These are phyloP conservation scores for Crithidia brevicula DNA, from an alignment of 208 protist species.

Conservation along the genomic window DNA sequence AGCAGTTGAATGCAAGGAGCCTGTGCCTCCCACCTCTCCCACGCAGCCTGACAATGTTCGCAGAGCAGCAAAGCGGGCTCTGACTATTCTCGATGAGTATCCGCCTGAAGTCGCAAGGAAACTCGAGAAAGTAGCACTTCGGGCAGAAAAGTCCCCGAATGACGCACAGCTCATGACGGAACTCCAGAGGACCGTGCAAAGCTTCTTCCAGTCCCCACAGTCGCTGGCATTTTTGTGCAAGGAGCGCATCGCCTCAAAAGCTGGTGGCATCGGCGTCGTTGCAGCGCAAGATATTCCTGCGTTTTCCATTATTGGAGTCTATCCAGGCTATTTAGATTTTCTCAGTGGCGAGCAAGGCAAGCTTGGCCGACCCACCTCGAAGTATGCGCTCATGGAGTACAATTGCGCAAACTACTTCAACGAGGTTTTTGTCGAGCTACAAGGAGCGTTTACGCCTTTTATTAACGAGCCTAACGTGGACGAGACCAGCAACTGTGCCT, in stretches of 20 bases:
- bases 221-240: constrained; percentile 56
- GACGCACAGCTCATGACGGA: constrained; percentile 32
- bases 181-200: constrained; percentile 37
- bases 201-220: constrained; percentile 58
- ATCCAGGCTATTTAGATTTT: constrained; percentile 80
- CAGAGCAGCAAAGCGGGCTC: constrained; percentile 40
- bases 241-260: constrained; percentile 49
- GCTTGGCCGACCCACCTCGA: constrained; percentile 57
- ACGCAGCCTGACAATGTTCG: constrained; percentile 48
- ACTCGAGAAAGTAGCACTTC: constrained; percentile 13
- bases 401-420: constrained; percentile 90
- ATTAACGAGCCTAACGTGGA: constrained; percentile 83
- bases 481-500: constrained; percentile 87
- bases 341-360: constrained; percentile 82
- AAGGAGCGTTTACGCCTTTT: constrained; percentile 80
- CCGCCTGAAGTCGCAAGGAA: constrained; percentile 25
- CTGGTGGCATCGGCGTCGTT: constrained; percentile 67
- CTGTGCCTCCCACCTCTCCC: not conserved
- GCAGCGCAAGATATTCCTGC: constrained; percentile 67
- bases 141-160: constrained; percentile 16
- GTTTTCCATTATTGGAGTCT: constrained; percentile 77
- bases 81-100: constrained; percentile 61
- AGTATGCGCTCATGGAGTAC: constrained; percentile 82
- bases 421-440: constrained; percentile 81
- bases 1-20: constrained; percentile 25